Evolutionary conservation across 352 stramenopile genomes (phyloP).

Genomic region (Pythium aquatile): DNA sequence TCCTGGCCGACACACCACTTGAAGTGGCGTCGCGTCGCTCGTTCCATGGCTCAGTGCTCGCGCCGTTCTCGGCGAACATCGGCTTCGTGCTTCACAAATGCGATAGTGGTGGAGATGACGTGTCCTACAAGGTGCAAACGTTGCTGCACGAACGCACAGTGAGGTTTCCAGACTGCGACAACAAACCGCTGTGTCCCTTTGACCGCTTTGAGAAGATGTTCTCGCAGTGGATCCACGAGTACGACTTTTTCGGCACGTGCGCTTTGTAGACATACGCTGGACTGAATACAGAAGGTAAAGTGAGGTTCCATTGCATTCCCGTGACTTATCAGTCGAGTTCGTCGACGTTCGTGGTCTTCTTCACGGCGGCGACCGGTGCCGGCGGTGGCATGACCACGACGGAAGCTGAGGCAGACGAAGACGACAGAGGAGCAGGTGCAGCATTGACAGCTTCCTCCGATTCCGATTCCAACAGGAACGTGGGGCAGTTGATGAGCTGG

Average conservation of each 20-base stretch:
- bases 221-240: conserved; percentile 64
- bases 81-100: conserved; percentile 82
- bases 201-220: conserved; percentile 57
- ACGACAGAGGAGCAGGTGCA: background rate
- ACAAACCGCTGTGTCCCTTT: conserved; percentile 49
- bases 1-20: conserved; percentile 55
- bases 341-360: conserved; percentile 45
- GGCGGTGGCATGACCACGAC: conserved; percentile 21
- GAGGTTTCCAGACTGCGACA: conserved; percentile 46
- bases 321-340: conserved; percentile 39
- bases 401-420: background rate
- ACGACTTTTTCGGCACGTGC: conserved; percentile 59
- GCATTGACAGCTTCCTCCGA: background rate
- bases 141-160: conserved; percentile 70
- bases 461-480: background rate
- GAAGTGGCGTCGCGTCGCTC: conserved; percentile 41
- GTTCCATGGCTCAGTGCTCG: conserved; percentile 58
- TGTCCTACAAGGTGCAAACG: conserved; percentile 48
- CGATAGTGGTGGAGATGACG: conserved; percentile 4
- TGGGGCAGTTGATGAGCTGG: background rate
- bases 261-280: conserved; percentile 13
- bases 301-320: background rate
- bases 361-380: conserved; percentile 1
- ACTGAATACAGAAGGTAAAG: conserved; percentile 1
- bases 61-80: conserved; percentile 81